Evolutionary conservation across 768 basidiomycete species (phyloP), one percentile per base, ranked within the genome.

Genomic region (Termitomyces sp.): DNA sequence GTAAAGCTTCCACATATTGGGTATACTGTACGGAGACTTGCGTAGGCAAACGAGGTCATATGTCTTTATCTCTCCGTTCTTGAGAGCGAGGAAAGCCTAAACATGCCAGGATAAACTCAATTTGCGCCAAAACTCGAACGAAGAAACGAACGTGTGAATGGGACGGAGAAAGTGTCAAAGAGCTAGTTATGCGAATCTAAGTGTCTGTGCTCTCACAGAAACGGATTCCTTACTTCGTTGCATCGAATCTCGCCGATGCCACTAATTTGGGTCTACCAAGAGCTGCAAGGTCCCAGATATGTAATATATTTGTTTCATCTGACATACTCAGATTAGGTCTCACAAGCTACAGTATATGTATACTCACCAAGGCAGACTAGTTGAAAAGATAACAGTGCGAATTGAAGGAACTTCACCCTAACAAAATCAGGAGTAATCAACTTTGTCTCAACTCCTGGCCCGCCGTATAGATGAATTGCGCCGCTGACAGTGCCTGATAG

Each of bases 1-100:
- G 64, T 91, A 86, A 33, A 83, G 63, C 22, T 75, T 76, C 94
- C 93, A 95, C 64, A 88, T 74, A 66, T 93, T 93, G 3, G 87
- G 86, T 36, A 91, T 81, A 18, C 74, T 77, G 65, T 88, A 91
- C 12, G 79, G 76, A 0, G 91, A 90, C 59, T 87, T 78, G 20
- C 81, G 76, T 16, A 83, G 75, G 59, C 89, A 87, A 13, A 82
- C 74, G n/a, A 94, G 65, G 68, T 95, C 93, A 67, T 87, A 94
- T 3, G 88, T 86, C 63, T 82, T 81, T 61, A 93, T 78, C 51
- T 87, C 84, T 33, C 81, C 81, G n/a, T 73, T 75, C 61, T 76
- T 73, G 44, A 79, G 67, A 9, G 76, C 76, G 36, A 84, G 67
- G 63, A 84, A 81, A 49, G 77, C 74, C 82, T 84, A 64, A 58